phyloP scores from a whole-genome alignment of 1,284 basidiomycete genomes.

The Ganoderma sinense region DNA sequence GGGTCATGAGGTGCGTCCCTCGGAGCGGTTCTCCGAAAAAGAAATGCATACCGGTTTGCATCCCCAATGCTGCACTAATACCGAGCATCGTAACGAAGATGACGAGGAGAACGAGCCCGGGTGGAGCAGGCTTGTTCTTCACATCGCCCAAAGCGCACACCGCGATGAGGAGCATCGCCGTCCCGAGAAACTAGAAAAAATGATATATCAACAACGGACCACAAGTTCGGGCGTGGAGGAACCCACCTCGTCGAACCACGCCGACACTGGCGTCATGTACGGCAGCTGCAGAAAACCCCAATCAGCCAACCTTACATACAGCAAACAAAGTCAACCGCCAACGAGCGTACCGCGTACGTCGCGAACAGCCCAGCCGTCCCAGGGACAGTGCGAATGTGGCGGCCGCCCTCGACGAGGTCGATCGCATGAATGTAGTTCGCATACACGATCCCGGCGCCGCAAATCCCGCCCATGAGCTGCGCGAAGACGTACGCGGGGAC shows the following conservation, averaged over 20 bases:
- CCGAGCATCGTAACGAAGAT: conserved; percentile 64
- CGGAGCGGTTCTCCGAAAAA: neutral
- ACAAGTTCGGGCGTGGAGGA: no score
- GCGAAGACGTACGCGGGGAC: conserved; percentile 76
- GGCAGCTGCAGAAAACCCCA: conserved; percentile 46
- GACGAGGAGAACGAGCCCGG: conserved; percentile 60
- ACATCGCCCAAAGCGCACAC: conserved; percentile 54
- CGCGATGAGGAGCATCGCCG: conserved; percentile 60
- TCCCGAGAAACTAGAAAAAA: conserved; percentile 57
- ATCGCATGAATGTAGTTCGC: conserved; percentile 83
- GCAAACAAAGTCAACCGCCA: no score
- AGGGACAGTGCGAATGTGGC: conserved; percentile 63
- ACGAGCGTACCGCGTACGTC: conserved; percentile 50
- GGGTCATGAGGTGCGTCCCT: neutral
- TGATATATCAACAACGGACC: neutral
- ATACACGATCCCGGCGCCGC: conserved; percentile 76
- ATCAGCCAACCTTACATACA: neutral
- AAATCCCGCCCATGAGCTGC: conserved; percentile 75
- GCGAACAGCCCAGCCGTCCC: conserved; percentile 74
- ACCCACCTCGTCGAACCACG: conserved; percentile 66
- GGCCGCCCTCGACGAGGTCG: conserved; percentile 71
- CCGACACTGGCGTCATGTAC: conserved; percentile 64
- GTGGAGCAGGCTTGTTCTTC: conserved; percentile 51
- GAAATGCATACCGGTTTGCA: conserved; percentile 53
- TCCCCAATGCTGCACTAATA: conserved; percentile 60